These are phyloP conservation scores for Trichoderma gracile DNA, from an alignment of 2,329 filamentous ascomycete genomes.

Conservation along the genomic window DNA sequence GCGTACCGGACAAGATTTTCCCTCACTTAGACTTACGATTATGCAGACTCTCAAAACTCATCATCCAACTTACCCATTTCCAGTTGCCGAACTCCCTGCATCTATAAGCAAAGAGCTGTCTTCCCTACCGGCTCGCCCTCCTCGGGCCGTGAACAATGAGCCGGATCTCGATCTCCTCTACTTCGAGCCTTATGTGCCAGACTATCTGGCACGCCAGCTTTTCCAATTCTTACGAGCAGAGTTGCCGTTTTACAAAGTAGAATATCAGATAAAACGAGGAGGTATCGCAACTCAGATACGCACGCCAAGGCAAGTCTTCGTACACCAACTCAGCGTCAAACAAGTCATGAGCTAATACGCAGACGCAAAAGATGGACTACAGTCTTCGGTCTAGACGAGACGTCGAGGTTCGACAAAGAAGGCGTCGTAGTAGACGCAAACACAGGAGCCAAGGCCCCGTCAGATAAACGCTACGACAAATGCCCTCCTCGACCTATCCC, in stretches of 20 bases:
- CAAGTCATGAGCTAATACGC: background rate
- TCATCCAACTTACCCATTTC: conserved; percentile 53
- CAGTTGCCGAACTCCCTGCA: conserved; percentile 48
- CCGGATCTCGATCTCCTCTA: conserved; percentile 72
- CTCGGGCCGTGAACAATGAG: conserved; percentile 62
- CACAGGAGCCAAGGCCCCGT: conserved; percentile 41
- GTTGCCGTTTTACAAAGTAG: conserved; percentile 74
- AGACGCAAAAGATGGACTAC: conserved; percentile 47
- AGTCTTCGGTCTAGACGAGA: conserved; percentile 62
- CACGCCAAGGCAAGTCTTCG: conserved; percentile 47
- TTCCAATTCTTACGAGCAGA: conserved; percentile 72
- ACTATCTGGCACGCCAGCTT: conserved; percentile 55
- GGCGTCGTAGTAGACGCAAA: conserved; percentile 49
- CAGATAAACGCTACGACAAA: conserved; percentile 55
- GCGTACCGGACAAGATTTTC: background rate
- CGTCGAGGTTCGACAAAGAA: conserved; percentile 56
- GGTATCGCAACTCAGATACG: conserved; percentile 61
- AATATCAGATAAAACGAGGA: conserved; percentile 70
- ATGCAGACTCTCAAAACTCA: conserved; percentile 37
- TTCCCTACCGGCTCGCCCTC: conserved; percentile 53
- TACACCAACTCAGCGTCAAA: background rate
- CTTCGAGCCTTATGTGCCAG: conserved; percentile 71
- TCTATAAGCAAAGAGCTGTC: conserved; percentile 43
- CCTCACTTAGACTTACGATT: background rate
- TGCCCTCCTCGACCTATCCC: conserved; percentile 70